Conservation (phyloP, 75 land plant genomes). For the Cryptomeria japonica region DNA sequence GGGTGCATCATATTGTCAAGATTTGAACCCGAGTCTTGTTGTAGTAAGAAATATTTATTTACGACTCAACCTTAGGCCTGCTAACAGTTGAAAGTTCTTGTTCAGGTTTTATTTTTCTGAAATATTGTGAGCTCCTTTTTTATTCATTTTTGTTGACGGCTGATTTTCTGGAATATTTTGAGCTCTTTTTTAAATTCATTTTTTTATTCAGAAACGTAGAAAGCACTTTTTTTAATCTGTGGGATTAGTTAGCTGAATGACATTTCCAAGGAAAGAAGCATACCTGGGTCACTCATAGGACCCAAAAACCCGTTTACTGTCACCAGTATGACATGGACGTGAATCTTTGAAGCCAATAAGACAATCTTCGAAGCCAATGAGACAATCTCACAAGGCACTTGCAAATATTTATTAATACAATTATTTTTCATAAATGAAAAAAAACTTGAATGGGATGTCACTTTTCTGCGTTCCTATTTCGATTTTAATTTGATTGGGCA, state of each 20-base stretch:
- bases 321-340: background rate
- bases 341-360: background rate
- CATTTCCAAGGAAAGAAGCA: background rate
- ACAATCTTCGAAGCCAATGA: background rate
- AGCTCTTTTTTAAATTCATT: background rate
- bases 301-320: background rate
- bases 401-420: too few species aligned
- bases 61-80: background rate
- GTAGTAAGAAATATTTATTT: background rate
- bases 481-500: background rate
- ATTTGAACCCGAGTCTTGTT: background rate
- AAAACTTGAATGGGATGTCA: background rate
- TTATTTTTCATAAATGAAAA: too few species aligned
- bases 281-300: background rate
- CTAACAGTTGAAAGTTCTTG: background rate
- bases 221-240: background rate
- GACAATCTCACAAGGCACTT: background rate
- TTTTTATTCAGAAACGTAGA: too few species aligned
- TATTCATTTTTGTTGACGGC: background rate
- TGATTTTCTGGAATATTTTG: too few species aligned
- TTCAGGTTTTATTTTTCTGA: background rate
- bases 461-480: background rate
- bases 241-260: background rate
- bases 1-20: background rate
- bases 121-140: background rate